Evolutionary conservation across 371 early-diverging fungal genomes (phyloP).

Genomic region (Mortierella sp.): DNA sequence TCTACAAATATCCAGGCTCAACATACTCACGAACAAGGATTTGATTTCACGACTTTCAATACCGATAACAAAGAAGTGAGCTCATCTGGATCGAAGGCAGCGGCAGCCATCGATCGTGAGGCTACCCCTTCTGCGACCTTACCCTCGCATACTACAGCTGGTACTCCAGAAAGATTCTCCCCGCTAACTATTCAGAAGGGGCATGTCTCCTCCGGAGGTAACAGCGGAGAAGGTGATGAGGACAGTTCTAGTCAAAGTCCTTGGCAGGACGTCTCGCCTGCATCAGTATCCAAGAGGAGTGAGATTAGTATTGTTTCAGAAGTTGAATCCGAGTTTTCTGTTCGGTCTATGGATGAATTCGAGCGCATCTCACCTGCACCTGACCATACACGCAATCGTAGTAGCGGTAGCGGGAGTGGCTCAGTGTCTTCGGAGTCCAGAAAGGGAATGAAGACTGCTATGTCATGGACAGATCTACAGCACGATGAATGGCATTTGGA

Average conservation of each 20-base stretch:
- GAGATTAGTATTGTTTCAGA: constrained; percentile 42
- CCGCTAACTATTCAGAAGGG: constrained; percentile 22
- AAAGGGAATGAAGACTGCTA: constrained; percentile 6
- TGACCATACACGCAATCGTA: constrained; percentile 10
- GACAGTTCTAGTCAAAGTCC: constrained; percentile 34
- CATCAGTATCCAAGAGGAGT: constrained; percentile 47
- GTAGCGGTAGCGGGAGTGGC: constrained; percentile 5
- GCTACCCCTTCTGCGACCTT: neutral
- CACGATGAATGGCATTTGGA: constrained; percentile 30
- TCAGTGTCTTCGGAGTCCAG: constrained; percentile 6
- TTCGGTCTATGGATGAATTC: constrained; percentile 47
- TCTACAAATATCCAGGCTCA: neutral
- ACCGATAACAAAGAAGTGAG: neutral
- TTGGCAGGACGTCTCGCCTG: constrained; percentile 54
- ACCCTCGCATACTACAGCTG: neutral
- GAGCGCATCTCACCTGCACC: constrained; percentile 14
- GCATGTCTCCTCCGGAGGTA: neutral
- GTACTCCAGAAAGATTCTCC: constrained; percentile 8
- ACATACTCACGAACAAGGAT: neutral
- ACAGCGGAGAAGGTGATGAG: constrained; percentile 33
- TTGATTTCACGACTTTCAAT: neutral
- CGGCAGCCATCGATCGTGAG: neutral
- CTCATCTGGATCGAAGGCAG: neutral
- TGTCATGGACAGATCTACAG: constrained; percentile 46
- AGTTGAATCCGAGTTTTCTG: constrained; percentile 43